These are phyloP conservation scores for Cryptomeria japonica DNA, from an alignment of 75 land plant genomes.

Conservation along the genomic window DNA sequence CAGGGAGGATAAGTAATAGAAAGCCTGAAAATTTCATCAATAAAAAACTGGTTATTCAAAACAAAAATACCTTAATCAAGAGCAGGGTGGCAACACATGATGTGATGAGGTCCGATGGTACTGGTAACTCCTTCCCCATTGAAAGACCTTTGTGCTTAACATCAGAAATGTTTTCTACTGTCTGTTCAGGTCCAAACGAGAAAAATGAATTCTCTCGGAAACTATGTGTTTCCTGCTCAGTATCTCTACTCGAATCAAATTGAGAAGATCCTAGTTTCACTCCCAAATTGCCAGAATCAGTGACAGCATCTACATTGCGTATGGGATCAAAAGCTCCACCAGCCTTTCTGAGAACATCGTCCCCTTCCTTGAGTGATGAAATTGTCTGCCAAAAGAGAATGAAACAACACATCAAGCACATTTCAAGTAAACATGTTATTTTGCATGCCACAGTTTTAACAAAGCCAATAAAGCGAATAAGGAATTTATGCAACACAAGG, in stretches of 20 bases:
- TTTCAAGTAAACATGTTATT: neutral
- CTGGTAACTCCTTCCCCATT: conserved; percentile 24
- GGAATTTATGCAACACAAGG: neutral
- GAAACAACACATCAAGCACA: neutral
- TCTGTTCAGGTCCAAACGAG: conserved; percentile 16
- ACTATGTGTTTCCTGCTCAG: conserved; percentile 19
- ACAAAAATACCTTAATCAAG: conserved; percentile 78
- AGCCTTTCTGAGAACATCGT: conserved; percentile 36
- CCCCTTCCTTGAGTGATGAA: conserved; percentile 49
- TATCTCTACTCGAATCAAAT: conserved; percentile 4
- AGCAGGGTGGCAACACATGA: conserved; percentile 85
- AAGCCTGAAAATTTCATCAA: neutral
- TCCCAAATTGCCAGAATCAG: conserved; percentile 27
- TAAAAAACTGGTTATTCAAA: neutral
- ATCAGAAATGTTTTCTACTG: conserved; percentile 20
- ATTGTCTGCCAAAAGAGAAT: conserved; percentile 41
- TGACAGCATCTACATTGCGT: conserved; percentile 26
- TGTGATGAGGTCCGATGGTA: conserved; percentile 76
- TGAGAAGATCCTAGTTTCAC: conserved; percentile 16
- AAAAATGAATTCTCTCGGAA: neutral
- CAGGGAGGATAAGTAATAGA: neutral
- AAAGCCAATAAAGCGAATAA: neutral
- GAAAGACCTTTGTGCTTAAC: conserved; percentile 13
- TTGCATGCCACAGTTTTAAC: neutral
- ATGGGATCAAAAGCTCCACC: conserved; percentile 59